phyloP scores from a whole-genome alignment of 306 rosid genomes.

The Lathyrus tuberosus region DNA sequence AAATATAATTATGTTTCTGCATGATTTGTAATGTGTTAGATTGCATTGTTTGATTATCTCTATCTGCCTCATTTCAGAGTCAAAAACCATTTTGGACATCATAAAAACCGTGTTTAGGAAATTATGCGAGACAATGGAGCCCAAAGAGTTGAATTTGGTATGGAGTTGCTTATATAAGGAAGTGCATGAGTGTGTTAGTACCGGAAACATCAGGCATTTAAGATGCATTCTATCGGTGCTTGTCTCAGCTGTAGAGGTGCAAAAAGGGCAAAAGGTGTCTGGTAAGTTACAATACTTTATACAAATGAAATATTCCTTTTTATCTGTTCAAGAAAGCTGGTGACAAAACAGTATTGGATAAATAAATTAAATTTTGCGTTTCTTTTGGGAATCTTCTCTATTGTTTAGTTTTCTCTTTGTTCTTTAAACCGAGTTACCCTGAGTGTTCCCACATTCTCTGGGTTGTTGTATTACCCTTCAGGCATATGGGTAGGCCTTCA shows the following conservation, averaged over 20 bases:
- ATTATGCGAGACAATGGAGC: conserved; percentile 68
- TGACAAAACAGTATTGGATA: not conserved
- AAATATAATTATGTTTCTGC: conserved; percentile 21
- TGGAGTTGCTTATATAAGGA: conserved; percentile 64
- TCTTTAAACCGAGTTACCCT: conserved; percentile 8
- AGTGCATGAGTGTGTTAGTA: conserved; percentile 44
- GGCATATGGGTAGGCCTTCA: conserved; percentile 4
- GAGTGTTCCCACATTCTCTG: not conserved
- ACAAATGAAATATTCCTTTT: conserved; percentile 29
- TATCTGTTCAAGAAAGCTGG: conserved; percentile 20
- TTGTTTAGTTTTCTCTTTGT: not conserved
- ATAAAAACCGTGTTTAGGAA: conserved; percentile 54
- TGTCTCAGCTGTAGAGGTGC: conserved; percentile 53
- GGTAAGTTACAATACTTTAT: conserved; percentile 62
- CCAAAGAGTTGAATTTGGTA: conserved; percentile 65
- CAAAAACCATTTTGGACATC: conserved; percentile 55
- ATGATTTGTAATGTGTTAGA: conserved; percentile 25
- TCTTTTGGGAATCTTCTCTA: not conserved
- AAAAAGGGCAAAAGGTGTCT: conserved; percentile 56
- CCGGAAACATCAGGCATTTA: conserved; percentile 47
- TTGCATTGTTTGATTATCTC: conserved; percentile 28
- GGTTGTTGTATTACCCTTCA: not conserved
- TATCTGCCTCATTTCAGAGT: conserved; percentile 53
- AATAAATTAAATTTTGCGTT: conserved; percentile 27
- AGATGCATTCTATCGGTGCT: conserved; percentile 59